These are phyloP conservation scores for Fusarium virguliforme DNA, from an alignment of 2,329 filamentous ascomycete species.

Conservation along the genomic window DNA sequence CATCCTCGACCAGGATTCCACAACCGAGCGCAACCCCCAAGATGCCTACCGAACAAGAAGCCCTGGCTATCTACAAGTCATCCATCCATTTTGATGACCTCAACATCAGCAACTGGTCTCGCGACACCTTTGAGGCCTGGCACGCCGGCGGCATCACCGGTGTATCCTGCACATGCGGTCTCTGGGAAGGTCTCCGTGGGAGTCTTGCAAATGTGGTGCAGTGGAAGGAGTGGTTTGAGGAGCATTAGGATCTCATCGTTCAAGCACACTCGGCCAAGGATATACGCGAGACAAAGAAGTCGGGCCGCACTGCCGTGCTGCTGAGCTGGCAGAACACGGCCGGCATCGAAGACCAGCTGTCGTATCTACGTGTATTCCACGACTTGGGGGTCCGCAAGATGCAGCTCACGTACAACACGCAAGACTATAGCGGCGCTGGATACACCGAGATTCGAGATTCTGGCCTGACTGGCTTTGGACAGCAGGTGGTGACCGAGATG, in stretches of 20 bases:
- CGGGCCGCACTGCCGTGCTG: constrained; percentile 58
- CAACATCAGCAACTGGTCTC: constrained; percentile 59
- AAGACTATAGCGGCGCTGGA: constrained; percentile 60
- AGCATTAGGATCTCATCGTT: constrained; percentile 58
- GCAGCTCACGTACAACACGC: constrained; percentile 62
- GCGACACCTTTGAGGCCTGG: constrained; percentile 60
- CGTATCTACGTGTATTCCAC: constrained; percentile 59
- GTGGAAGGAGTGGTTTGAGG: constrained; percentile 62
- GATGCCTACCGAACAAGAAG: constrained; percentile 58
- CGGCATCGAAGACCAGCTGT: constrained; percentile 59
- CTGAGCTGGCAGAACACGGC: constrained; percentile 61
- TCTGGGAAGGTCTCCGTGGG: constrained; percentile 59
- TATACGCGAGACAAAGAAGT: constrained; percentile 56
- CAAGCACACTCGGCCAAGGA: constrained; percentile 58
- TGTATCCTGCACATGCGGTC: constrained; percentile 59
- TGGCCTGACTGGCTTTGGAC: constrained; percentile 57
- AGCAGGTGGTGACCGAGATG: constrained; percentile 55
- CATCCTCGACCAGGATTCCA: constrained; percentile 1
- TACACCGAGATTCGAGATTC: constrained; percentile 58
- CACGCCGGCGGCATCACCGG: constrained; percentile 58
- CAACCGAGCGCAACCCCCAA: constrained; percentile 14
- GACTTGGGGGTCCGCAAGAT: constrained; percentile 61
- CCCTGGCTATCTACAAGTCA: constrained; percentile 55
- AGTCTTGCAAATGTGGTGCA: constrained; percentile 60
- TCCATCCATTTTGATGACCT: constrained; percentile 60